phyloP scores from a whole-genome alignment of 2,329 filamentous ascomycete species.

The Blastomyces parvus region DNA sequence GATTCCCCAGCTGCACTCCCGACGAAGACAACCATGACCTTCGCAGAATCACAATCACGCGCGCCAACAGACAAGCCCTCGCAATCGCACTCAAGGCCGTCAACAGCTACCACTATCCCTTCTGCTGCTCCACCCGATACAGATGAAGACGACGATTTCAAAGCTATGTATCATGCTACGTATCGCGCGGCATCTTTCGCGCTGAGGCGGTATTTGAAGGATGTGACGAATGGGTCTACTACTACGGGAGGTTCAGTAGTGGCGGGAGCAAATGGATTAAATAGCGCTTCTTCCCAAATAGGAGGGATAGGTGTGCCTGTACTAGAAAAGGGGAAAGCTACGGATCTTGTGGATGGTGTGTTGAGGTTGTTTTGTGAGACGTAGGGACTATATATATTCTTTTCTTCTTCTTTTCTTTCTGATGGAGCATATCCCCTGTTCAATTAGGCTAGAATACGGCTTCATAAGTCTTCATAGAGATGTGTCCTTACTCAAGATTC shows the following conservation, averaged over 20 bases:
- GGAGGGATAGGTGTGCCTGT: constrained; percentile 16
- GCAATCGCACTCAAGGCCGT: neutral
- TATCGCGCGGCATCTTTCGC: constrained; percentile 37
- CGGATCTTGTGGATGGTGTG: constrained; percentile 34
- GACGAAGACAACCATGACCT: constrained; percentile 9
- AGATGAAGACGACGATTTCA: constrained; percentile 34
- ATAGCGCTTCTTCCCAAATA: neutral
- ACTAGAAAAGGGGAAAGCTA: constrained; percentile 32
- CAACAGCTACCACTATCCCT: neutral
- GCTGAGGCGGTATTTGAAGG: constrained; percentile 32
- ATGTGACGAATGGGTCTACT: constrained; percentile 7
- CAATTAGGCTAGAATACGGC: neutral
- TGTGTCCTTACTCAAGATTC: neutral
- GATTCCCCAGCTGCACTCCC: constrained; percentile 14
- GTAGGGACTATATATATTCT: neutral
- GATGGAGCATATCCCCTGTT: neutral
- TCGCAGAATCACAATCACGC: no score
- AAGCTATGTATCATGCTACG: constrained; percentile 36
- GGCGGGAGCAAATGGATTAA: neutral
- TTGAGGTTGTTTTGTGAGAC: constrained; percentile 34
- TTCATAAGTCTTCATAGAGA: neutral
- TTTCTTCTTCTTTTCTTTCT: neutral
- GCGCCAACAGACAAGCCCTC: neutral
- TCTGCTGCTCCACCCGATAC: constrained; percentile 5
- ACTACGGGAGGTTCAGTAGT: neutral